Conservation (phyloP, 2,329 filamentous ascomycete species). For the Penicillium sp. region DNA sequence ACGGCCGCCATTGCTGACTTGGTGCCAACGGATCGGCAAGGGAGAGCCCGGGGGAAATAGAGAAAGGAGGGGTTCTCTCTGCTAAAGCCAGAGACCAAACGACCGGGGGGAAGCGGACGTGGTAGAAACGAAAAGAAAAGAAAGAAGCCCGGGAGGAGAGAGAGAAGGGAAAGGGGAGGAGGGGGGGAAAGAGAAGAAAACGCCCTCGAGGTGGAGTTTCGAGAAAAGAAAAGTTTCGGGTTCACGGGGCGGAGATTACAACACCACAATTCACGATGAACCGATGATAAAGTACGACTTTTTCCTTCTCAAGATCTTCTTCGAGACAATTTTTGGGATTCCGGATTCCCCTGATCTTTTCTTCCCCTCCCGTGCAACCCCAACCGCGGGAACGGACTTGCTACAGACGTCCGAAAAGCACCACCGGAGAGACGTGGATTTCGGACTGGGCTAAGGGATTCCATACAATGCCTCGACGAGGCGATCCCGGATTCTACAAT, state of each 20-base stretch:
- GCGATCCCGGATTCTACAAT: too few relatives aligned
- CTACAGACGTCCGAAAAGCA: too few relatives aligned
- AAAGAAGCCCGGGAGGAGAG: conserved; percentile 16
- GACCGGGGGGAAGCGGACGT: conserved; percentile 23
- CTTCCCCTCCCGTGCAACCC: conserved; percentile 5
- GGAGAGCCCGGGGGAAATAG: conserved; percentile 18
- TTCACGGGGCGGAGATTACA: conserved; percentile 17
- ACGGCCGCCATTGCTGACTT: conserved; percentile 41
- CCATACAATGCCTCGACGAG: too few relatives aligned
- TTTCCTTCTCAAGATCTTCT: too few relatives aligned
- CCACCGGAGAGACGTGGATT: too few relatives aligned
- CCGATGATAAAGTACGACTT: not conserved
- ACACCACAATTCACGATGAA: not conserved
- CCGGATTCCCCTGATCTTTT: conserved; percentile 2
- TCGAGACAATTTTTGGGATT: too few relatives aligned
- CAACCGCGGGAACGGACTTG: too few relatives aligned
- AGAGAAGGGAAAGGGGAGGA: conserved; percentile 17
- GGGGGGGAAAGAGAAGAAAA: conserved; percentile 16
- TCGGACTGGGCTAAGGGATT: too few relatives aligned
- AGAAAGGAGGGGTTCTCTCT: conserved; percentile 23
- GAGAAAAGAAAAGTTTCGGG: conserved; percentile 14
- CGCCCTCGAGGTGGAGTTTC: conserved; percentile 23
- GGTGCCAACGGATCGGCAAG: conserved; percentile 28
- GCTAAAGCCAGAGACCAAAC: conserved; percentile 29
- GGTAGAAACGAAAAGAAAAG: conserved; percentile 27